Base-by-base conservation (phyloP, 1,284 basidiomycete species). In the Cystobasidium slooffiae region DNA sequence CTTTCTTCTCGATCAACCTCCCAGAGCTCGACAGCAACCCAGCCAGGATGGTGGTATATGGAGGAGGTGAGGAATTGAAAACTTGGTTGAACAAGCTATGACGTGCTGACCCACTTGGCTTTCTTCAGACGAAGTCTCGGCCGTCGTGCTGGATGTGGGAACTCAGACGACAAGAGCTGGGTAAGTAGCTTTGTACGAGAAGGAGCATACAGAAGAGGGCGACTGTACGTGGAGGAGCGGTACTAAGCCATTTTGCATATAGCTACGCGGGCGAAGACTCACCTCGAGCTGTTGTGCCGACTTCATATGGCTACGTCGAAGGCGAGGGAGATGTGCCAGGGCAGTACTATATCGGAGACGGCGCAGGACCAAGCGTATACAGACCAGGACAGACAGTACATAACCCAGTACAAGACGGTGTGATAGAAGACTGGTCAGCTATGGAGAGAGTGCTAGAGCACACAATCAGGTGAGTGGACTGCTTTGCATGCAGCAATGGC, bases 71-170 rank as follows among this genome's bases (percentile, higher is more conserved):
- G 87, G 77, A 31, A 59, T 31, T 4, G 8, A 6, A 41, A 12
- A 12, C 43, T n/a, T n/a, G n/a, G n/a, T n/a, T n/a, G n/a, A n/a
- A n/a, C n/a, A n/a, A n/a, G n/a, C n/a, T n/a, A n/a, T n/a, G n/a
- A n/a, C n/a, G n/a, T n/a, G n/a, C n/a, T n/a, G n/a, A n/a, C n/a
- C n/a, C n/a, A n/a, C n/a, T n/a, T n/a, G n/a, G n/a, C n/a, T n/a
- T n/a, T n/a, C n/a, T n/a, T n/a, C 51, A 93, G 93, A 94, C 82
- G 93, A 95, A 85, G 94, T 99, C 59, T 92, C 94, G 64, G 97
- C 96, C 24, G 85, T 99, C 70, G 97, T 99, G 49, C 85, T 99
- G 69, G 97, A 99, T 84, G 91, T 97, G 80, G 97, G 97, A 61
- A 87, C 92, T 49, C 91, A 92, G 61, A 91, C 93, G 20, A 85